A percentile compares a stretch with the other conserved stretches of the same genome.
Evolutionary conservation across 2,329 filamentous ascomycete genomes (phyloP).

Genomic region (Phialophora chinensis): DNA sequence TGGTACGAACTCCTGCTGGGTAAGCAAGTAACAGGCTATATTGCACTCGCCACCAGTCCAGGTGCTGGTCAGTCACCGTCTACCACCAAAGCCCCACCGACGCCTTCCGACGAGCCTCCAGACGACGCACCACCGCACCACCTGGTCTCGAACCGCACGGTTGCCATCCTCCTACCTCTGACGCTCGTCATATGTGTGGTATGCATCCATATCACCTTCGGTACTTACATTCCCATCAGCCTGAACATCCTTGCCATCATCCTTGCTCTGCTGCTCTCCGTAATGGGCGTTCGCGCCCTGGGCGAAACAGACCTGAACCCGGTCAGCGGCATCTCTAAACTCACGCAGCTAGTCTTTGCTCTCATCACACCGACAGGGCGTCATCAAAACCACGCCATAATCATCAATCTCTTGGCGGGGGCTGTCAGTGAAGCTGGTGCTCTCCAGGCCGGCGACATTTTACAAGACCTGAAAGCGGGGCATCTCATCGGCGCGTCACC

Average conservation of each 20-base stretch:
- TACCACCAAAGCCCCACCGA: slow-evolving; percentile 16
- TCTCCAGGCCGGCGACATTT: slow-evolving; percentile 90
- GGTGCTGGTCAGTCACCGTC: background rate
- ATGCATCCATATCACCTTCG: slow-evolving; percentile 84
- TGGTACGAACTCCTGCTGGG: slow-evolving; percentile 36
- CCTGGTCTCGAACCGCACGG: slow-evolving; percentile 73
- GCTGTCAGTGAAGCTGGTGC: slow-evolving; percentile 85
- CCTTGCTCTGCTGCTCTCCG: slow-evolving; percentile 73
- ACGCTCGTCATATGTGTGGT: slow-evolving; percentile 81
- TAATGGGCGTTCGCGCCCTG: slow-evolving; percentile 69
- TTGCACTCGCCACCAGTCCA: slow-evolving; percentile 20
- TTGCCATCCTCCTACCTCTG: slow-evolving; percentile 74
- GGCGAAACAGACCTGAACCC: slow-evolving; percentile 93
- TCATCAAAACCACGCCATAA: slow-evolving; percentile 82
- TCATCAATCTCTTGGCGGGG: slow-evolving; percentile 93
- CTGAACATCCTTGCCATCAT: slow-evolving; percentile 79
- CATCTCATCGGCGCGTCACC: slow-evolving; percentile 90
- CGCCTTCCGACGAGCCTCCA: slow-evolving; percentile 53
- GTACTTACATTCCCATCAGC: slow-evolving; percentile 76
- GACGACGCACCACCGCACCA: slow-evolving; percentile 85
- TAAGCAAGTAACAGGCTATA: slow-evolving; percentile 25
- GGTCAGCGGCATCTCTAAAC: slow-evolving; percentile 93
- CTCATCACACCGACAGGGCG: slow-evolving; percentile 80
- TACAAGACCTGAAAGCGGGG: slow-evolving; percentile 97
- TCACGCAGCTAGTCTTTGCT: slow-evolving; percentile 94